Evolutionary conservation across 2,329 filamentous ascomycete genomes (phyloP).

Genomic region (Myrmaecium sp.): DNA sequence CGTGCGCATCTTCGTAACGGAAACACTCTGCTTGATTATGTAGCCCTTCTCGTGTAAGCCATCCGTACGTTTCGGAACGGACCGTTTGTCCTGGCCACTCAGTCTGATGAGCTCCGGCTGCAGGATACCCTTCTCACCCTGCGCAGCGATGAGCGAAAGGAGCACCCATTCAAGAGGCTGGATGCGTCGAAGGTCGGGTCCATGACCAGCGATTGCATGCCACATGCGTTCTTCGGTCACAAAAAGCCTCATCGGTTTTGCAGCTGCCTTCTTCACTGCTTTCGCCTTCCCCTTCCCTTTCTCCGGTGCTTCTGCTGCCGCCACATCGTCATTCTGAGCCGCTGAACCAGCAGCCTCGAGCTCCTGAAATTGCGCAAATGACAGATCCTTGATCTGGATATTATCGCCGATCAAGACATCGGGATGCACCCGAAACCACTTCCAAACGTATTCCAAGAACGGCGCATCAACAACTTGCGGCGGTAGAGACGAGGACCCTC

Average conservation of each 20-base stretch:
- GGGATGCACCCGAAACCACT: slow-evolving; percentile 37
- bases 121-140: slow-evolving; percentile 35
- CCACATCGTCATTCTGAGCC: neutral
- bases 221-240: slow-evolving; percentile 40
- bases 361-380: slow-evolving; percentile 15
- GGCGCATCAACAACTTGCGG: slow-evolving; percentile 25
- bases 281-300: no score
- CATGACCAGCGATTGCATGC: slow-evolving; percentile 43
- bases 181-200: slow-evolving; percentile 36
- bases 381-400: slow-evolving; percentile 12
- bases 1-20: slow-evolving; percentile 32
- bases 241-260: slow-evolving; percentile 14
- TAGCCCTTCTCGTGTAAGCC: slow-evolving; percentile 40
- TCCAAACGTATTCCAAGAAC: slow-evolving; percentile 39
- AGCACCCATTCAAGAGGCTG: slow-evolving; percentile 37
- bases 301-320: slow-evolving; percentile 1
- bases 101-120: slow-evolving; percentile 38
- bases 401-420: slow-evolving; percentile 35
- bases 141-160: slow-evolving; percentile 40
- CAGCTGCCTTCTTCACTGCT: neutral
- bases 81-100: slow-evolving; percentile 48
- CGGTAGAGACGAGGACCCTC: slow-evolving; percentile 2
- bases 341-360: slow-evolving; percentile 8
- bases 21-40: slow-evolving; percentile 38
- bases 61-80: slow-evolving; percentile 44